phyloP scores from a whole-genome alignment of 2,329 filamentous ascomycete species.

The Clathrospora elynae region DNA sequence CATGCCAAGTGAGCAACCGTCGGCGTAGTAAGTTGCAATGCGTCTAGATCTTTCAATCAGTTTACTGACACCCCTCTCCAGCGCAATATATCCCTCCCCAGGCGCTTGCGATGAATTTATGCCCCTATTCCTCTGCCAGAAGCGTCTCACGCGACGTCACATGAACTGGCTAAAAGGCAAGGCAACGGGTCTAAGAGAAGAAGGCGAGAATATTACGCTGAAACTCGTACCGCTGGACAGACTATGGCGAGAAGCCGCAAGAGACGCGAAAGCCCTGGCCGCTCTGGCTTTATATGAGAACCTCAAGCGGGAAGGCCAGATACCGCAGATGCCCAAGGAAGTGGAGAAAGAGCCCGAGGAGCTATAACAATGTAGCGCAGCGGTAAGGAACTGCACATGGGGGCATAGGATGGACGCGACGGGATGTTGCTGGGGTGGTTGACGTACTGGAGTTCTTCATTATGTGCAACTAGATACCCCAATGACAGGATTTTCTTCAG shows the following conservation, averaged over 20 bases:
- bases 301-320: conserved; percentile 54
- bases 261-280: conserved; percentile 62
- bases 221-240: conserved; percentile 59
- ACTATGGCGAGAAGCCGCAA: conserved; percentile 59
- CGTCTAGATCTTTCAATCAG: conserved; percentile 6
- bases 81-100: conserved; percentile 59
- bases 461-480: too few species aligned
- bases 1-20: not conserved
- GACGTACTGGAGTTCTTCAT: too few species aligned
- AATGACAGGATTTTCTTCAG: too few species aligned
- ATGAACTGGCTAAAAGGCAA: conserved; percentile 59
- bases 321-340: conserved; percentile 37
- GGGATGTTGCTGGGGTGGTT: too few species aligned
- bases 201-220: conserved; percentile 64
- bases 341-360: conserved; percentile 17
- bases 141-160: conserved; percentile 54
- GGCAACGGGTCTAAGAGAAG: conserved; percentile 59
- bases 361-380: too few species aligned
- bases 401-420: too few species aligned
- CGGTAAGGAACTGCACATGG: too few species aligned
- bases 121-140: conserved; percentile 61
- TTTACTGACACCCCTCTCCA: conserved; percentile 1
- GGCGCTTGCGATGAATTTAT: conserved; percentile 66
- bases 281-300: conserved; percentile 62
- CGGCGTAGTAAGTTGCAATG: not conserved